These are phyloP conservation scores for Jackrogersella minutella DNA, from an alignment of 495 filamentous ascomycete genomes.

Conservation along the genomic window DNA sequence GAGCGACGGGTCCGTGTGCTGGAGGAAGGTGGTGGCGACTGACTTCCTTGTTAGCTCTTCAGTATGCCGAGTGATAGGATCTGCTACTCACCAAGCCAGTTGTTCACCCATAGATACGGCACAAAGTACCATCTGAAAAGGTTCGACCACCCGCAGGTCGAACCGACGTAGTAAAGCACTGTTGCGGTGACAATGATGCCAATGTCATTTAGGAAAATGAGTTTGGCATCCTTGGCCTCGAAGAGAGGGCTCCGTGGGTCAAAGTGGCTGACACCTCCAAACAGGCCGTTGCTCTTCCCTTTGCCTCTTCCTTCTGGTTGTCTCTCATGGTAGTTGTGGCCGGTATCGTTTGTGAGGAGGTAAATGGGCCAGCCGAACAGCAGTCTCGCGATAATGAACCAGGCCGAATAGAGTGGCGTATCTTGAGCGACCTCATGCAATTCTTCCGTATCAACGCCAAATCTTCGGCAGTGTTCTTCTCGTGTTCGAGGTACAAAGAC, in stretches of 20 bases:
- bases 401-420: slow-evolving; percentile 80
- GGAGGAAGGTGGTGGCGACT: slow-evolving; percentile 88
- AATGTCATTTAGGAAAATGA: slow-evolving; percentile 86
- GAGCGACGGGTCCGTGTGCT: slow-evolving; percentile 86
- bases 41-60: slow-evolving; percentile 45
- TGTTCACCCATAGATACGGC: slow-evolving; percentile 98
- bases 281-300: slow-evolving; percentile 86
- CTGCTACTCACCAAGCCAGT: slow-evolving; percentile 82
- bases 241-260: slow-evolving; percentile 86
- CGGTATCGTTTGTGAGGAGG: slow-evolving; percentile 85
- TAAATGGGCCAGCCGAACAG: slow-evolving; percentile 91
- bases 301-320: slow-evolving; percentile 86
- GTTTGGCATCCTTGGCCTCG: slow-evolving; percentile 84
- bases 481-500: slow-evolving; percentile 93
- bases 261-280: slow-evolving; percentile 92
- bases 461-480: slow-evolving; percentile 92
- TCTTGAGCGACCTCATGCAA: no score
- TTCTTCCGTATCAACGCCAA: no score
- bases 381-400: no score
- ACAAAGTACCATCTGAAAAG: slow-evolving; percentile 91
- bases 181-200: slow-evolving; percentile 68
- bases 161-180: slow-evolving; percentile 64
- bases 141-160: slow-evolving; percentile 84
- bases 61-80: not conserved
- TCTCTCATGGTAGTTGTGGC: slow-evolving; percentile 89